phyloP scores from a whole-genome alignment of 441 rosid genomes.

The Arabidopsis lyrata region DNA sequence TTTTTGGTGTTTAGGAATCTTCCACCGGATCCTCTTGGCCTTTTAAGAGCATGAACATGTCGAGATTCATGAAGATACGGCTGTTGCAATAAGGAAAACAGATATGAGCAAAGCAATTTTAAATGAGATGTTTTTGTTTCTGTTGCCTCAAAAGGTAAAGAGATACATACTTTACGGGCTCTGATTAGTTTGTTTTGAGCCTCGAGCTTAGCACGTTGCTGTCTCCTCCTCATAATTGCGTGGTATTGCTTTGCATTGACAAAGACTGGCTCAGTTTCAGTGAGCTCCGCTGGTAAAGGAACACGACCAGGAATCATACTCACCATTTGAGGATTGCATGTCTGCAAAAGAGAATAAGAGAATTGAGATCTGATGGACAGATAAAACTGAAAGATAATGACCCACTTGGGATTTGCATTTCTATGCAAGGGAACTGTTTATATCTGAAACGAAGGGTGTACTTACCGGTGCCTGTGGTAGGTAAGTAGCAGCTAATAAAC shows the following conservation, averaged over 20 bases:
- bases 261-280: constrained; percentile 66
- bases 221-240: constrained; percentile 86
- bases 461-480: constrained; percentile 61
- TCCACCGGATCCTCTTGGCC: constrained; percentile 90
- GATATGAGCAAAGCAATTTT: constrained; percentile 30
- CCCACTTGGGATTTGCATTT: not conserved
- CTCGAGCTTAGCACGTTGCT: constrained; percentile 84
- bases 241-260: constrained; percentile 88
- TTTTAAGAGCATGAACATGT: constrained; percentile 79
- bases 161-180: constrained; percentile 62
- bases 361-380: not conserved
- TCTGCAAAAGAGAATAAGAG: constrained; percentile 43
- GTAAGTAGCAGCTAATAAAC: constrained; percentile 55
- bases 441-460: not conserved
- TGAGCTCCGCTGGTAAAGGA: constrained; percentile 66
- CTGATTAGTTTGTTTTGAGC: constrained; percentile 75
- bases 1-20: constrained; percentile 73
- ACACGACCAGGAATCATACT: constrained; percentile 67
- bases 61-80: constrained; percentile 91
- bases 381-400: not conserved
- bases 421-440: not conserved
- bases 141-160: not conserved
- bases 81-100: constrained; percentile 46
- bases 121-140: not conserved
- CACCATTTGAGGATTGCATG: constrained; percentile 61